These are phyloP conservation scores for Pascua sp. DNA, from an alignment of 1,284 basidiomycete species.

Conservation along the genomic window DNA sequence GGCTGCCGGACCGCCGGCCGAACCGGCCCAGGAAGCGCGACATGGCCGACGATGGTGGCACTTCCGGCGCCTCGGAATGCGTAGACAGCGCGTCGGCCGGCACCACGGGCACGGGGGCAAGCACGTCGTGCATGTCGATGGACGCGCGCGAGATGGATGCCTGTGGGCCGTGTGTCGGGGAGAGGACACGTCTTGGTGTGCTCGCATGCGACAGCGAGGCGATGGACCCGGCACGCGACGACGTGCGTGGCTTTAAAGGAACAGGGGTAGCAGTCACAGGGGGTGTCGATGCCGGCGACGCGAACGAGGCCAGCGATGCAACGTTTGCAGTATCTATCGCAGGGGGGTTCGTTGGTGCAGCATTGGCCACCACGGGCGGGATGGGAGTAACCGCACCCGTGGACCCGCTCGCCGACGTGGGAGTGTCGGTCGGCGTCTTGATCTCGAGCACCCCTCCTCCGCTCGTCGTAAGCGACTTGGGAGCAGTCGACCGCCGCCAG, in stretches of 20 bases:
- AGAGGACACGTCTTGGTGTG: too few relatives aligned
- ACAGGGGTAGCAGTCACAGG: too few relatives aligned
- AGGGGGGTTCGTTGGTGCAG: too few relatives aligned
- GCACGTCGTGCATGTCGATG: too few relatives aligned
- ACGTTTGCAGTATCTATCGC: too few relatives aligned
- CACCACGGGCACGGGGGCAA: constrained; percentile 1
- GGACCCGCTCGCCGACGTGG: too few relatives aligned
- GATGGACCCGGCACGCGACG: neutral
- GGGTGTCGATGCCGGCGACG: too few relatives aligned
- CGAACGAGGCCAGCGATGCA: too few relatives aligned
- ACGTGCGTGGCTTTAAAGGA: neutral
- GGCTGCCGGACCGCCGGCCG: constrained; percentile 4
- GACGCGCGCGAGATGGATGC: too few relatives aligned
- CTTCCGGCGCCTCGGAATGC: constrained; percentile 6
- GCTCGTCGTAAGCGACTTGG: constrained; percentile 40
- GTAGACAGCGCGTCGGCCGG: constrained; percentile 12
- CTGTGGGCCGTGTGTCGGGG: too few relatives aligned
- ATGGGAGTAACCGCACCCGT: too few relatives aligned
- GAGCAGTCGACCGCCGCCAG: constrained; percentile 35
- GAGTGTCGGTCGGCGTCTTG: constrained; percentile 23
- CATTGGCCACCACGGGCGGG: too few relatives aligned
- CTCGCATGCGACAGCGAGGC: neutral
- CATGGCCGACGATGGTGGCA: constrained; percentile 37
- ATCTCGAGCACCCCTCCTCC: constrained; percentile 47
- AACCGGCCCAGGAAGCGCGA: constrained; percentile 45